Evolutionary conservation across 179 eudicot species (phyloP), one percentile per base, ranked within the genome.

Genomic region (Beta lomatogona): DNA sequence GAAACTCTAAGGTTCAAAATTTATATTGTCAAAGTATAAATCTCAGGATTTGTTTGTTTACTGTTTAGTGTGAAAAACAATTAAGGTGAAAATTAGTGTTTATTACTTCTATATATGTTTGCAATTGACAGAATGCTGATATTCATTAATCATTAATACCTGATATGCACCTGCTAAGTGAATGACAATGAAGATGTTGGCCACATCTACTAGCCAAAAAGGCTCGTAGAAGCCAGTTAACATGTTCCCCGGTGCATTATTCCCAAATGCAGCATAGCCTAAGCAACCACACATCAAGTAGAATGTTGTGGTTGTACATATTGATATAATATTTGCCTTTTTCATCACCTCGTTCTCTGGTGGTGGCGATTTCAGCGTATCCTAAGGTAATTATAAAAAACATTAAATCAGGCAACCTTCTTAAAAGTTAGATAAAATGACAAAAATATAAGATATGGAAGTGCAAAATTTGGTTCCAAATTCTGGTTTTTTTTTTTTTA

Each of bases 201-300:
- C 91, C 28, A 83, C 6, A 77, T 86, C 86, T 6, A 88, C 85
- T 53, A 88, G 46, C 91, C 88, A 88, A 77, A 83, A 88, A 41
- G 91, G 91, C 71, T 88, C 91, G 19, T 81, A 86, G 70, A 88
- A 88, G 3, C 90, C 89, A 28, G 89, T 88, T 16, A 88, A 70
- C 86, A 88, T 78, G 79, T 86, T 88, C 16, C 91, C 91, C 1
- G 86, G 87, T n/a, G 91, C 89, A 36, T 70, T 57, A 68, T 88
- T 83, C 10, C 91, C 91, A 59, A 88, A 87, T 36, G 89, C 91
- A 58, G 91, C 91, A 81, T 88, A 88, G 9, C 89, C 89, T 71
- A 88, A 83, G 76, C 87, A 86, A 1, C 91, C 91, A 82, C 91
- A 86, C 91, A 86, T 76, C 82, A 86, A 83, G 78, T 88, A 88